Evolutionary conservation across 306 rosid species (phyloP).

Genomic region (Coriaria nepalensis): DNA sequence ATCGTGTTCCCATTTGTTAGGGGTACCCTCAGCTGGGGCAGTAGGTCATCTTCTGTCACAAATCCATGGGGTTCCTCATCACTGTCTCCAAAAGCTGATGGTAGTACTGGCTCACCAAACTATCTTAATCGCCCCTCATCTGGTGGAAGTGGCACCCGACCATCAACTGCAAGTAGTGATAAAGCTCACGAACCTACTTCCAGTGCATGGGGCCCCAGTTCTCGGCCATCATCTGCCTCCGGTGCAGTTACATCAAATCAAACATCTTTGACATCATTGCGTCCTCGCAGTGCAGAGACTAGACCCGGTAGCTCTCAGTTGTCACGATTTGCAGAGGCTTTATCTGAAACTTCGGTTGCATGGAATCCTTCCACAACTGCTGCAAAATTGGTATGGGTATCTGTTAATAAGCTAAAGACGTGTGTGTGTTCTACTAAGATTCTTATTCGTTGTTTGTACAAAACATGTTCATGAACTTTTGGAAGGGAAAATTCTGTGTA

Average conservation of each 20-base stretch:
- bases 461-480: too few relatives aligned
- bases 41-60: slow-evolving; percentile 65
- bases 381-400: slow-evolving; percentile 56
- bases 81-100: slow-evolving; percentile 69
- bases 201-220: slow-evolving; percentile 64
- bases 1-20: slow-evolving; percentile 19
- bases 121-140: slow-evolving; percentile 75
- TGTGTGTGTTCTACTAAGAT: background rate
- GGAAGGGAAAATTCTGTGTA: too few relatives aligned
- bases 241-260: slow-evolving; percentile 65
- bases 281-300: slow-evolving; percentile 96
- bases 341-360: slow-evolving; percentile 51
- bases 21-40: slow-evolving; percentile 96
- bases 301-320: slow-evolving; percentile 93
- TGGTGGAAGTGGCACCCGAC: slow-evolving; percentile 86
- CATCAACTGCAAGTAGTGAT: slow-evolving; percentile 91
- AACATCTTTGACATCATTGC: slow-evolving; percentile 49
- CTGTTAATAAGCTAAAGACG: slow-evolving; percentile 6
- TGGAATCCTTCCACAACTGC: slow-evolving; percentile 72
- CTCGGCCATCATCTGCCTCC: slow-evolving; percentile 95
- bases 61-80: slow-evolving; percentile 87
- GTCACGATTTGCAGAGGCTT: slow-evolving; percentile 85
- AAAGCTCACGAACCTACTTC: slow-evolving; percentile 49
- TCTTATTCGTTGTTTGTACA: background rate
- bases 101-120: slow-evolving; percentile 67